Percentiles rank a stretch among this genome's conserved stretches.
phyloP scores from a whole-genome alignment of 148 eudicot species.

The Fagopyrum tataricum region DNA sequence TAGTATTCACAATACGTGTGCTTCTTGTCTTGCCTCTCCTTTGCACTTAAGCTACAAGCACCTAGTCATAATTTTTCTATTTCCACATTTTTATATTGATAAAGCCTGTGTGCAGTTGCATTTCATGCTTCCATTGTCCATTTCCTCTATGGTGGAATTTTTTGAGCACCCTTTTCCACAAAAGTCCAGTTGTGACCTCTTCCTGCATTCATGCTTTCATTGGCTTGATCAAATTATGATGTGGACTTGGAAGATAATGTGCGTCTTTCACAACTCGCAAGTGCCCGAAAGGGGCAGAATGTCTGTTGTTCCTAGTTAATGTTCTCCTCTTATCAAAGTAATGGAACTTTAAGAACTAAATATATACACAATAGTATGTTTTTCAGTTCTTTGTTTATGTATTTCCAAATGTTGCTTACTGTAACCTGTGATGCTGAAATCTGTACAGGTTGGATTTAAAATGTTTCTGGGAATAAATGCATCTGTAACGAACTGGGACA shows the following conservation, averaged over 20 bases:
- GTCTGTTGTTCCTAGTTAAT: not conserved
- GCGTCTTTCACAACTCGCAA: not conserved
- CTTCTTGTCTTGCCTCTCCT: no score
- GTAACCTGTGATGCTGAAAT: not conserved
- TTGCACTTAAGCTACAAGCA: no score
- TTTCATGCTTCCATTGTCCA: not conserved
- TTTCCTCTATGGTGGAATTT: not conserved
- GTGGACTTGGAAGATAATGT: not conserved
- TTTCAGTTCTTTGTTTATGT: not conserved
- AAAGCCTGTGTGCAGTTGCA: not conserved
- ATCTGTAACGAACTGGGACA: conserved; percentile 81
- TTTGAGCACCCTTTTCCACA: not conserved
- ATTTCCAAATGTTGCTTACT: not conserved
- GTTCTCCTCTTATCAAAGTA: not conserved
- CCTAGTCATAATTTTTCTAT: no score
- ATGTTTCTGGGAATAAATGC: conserved; percentile 94
- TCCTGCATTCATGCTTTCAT: not conserved
- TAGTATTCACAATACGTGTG: no score
- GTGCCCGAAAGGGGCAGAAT: not conserved
- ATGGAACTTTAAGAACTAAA: not conserved
- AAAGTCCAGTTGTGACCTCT: not conserved
- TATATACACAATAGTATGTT: not conserved
- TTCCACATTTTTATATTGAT: no score
- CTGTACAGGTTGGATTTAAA: conserved; percentile 77
- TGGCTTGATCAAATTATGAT: not conserved